Conservation (phyloP, 257 asterid species). For the Nicotiana tabacum region DNA sequence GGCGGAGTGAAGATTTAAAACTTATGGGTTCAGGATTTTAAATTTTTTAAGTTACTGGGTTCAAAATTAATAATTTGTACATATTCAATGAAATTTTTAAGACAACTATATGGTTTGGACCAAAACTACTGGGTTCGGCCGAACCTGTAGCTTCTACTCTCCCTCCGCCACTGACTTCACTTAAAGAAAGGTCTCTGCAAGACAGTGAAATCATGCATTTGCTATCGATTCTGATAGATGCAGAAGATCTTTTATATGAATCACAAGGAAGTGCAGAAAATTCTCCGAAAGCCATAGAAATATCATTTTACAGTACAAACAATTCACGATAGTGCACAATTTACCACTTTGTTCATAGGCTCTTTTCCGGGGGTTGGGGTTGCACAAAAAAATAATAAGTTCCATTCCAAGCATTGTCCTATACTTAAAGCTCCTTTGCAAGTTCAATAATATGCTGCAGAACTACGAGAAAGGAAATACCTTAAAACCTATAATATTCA, state of each 20-base stretch:
- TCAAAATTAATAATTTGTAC: too few species aligned
- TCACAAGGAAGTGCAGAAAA: background rate
- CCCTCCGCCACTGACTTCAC: background rate
- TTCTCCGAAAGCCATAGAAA: too few species aligned
- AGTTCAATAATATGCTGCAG: background rate
- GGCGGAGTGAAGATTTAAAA: too few species aligned
- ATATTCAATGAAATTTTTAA: too few species aligned
- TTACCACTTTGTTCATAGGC: too few species aligned
- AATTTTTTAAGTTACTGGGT: too few species aligned
- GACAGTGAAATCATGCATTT: background rate
- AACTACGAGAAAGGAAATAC: background rate
- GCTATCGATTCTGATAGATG: background rate
- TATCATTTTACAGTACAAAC: background rate
- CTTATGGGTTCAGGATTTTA: too few species aligned
- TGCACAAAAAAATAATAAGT: background rate
- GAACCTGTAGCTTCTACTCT: too few species aligned
- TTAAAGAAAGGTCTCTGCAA: background rate
- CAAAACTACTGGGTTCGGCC: too few species aligned
- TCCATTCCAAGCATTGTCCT: background rate
- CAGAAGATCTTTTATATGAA: background rate
- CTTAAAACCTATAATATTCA: background rate
- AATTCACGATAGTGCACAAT: background rate
- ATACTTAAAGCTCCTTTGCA: background rate
- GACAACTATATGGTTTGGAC: too few species aligned
- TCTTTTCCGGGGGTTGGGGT: too few species aligned